Evolutionary conservation across 345 rosid genomes (phyloP).

Genomic region (Mallotus nudiflorus): DNA sequence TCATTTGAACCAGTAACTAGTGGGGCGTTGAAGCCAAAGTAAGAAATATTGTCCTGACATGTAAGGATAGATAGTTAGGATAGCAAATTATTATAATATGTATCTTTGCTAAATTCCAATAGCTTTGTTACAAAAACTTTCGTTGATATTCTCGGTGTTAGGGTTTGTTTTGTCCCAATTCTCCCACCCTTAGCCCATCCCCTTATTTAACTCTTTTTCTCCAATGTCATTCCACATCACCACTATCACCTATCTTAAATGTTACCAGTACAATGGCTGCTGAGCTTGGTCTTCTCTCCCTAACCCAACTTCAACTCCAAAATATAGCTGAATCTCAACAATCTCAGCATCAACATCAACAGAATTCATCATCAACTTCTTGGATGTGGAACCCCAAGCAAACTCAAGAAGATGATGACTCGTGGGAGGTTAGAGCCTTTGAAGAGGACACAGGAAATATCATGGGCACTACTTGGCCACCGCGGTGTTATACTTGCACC

Average conservation of each 20-base stretch:
- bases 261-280: constrained; percentile 40
- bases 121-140: constrained; percentile 25
- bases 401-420: constrained; percentile 62
- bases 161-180: constrained; percentile 37
- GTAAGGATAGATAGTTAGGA: constrained; percentile 23
- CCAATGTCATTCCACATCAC: constrained; percentile 29
- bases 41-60: constrained; percentile 22
- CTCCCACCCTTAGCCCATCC: constrained; percentile 24
- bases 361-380: neutral
- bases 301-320: constrained; percentile 27
- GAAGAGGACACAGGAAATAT: constrained; percentile 72
- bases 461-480: constrained; percentile 95
- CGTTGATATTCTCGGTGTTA: constrained; percentile 35
- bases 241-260: constrained; percentile 28
- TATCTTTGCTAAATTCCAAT: constrained; percentile 38
- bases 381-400: constrained; percentile 77
- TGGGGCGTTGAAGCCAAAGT: constrained; percentile 50
- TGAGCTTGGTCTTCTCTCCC: constrained; percentile 46
- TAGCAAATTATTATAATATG: constrained; percentile 23
- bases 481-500: constrained; percentile 88
- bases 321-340: constrained; percentile 30
- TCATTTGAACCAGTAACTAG: neutral
- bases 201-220: constrained; percentile 42
- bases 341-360: constrained; percentile 18
- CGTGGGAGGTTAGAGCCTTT: constrained; percentile 95